Base-by-base conservation (phyloP, 2,329 filamentous ascomycete species). In the Zasmidium cellare region DNA sequence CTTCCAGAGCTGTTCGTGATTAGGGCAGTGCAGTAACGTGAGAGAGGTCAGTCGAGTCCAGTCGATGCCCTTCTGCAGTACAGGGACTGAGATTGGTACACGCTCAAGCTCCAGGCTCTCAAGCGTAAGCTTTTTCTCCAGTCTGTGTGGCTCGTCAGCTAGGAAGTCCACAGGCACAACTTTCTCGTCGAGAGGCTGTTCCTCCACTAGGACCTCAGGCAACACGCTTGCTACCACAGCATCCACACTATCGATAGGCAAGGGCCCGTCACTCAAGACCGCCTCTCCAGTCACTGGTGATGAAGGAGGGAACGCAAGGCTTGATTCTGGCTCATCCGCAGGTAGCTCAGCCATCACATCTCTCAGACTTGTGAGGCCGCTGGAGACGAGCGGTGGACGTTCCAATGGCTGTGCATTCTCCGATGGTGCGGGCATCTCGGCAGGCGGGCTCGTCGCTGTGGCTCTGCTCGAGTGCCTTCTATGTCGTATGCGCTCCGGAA, bases 1-100 rank as follows among this genome's bases (percentile, higher is more conserved):
- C 67, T 86, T 87, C 90, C 90, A 94, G 1, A 94, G 78, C 56
- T 83, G 82, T 59, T 92, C 89, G 67, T 91, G 86, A 53, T 89
- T 84, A 31, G 81, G 79, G 69, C 90, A 94, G 60, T 87, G 81
- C 47, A 94, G 82, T 19, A 94, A 81, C 0, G 91, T 93, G 51
- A 94, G 74, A 16, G 79, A 88, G 2, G 86, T 89, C 53, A 94
- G 73, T 9, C 82, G 78, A 1, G 85, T 84, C 89, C 89, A 94
- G 73, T 94, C 89, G 45, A 94, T 81, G 1, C 84, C 87, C 59
- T 84, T 83, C 48, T 85, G 81, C 55, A 91, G 79, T n/a, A 90
- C 84, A 9, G 85, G 80, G 45, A 91, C 81, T 1, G 87, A 91
- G n/a, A 94, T 75, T 0, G 84, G 82, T 2, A 93, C 83, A 22